Conservation (phyloP, 805 yeast genomes). For the Alloascoidea hylecoeti region DNA sequence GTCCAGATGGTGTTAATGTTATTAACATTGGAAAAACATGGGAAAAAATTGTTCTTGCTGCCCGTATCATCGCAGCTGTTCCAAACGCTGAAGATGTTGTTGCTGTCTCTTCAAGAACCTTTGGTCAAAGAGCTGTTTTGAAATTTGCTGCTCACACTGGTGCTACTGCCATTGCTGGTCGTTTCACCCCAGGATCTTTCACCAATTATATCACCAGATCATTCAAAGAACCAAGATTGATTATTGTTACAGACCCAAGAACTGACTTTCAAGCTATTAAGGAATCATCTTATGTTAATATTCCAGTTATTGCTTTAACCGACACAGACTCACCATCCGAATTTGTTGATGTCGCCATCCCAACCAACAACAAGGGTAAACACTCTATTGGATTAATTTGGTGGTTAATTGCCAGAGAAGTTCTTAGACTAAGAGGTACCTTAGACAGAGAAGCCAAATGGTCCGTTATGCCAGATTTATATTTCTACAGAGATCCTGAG, state of each 20-base stretch:
- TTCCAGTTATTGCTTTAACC: constrained; percentile 97
- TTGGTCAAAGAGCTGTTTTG: constrained; percentile 99
- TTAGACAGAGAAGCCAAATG: constrained; percentile 93
- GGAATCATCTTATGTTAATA: constrained; percentile 99
- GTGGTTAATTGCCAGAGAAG: constrained; percentile 99
- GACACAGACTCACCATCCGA: constrained; percentile 99
- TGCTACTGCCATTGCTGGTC: constrained; percentile 99
- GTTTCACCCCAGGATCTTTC: constrained; percentile 99
- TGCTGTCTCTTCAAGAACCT: constrained; percentile 97
- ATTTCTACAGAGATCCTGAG: constrained; percentile 99
- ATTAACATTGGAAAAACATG: constrained; percentile 98
- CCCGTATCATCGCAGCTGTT: constrained; percentile 98
- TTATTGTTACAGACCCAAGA: constrained; percentile 99
- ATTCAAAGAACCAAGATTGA: constrained; percentile 99
- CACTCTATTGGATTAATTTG: constrained; percentile 99
- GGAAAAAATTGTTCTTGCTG: constrained; percentile 99
- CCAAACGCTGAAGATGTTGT: constrained; percentile 98
- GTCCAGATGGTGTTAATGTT: constrained; percentile 99
- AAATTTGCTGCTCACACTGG: constrained; percentile 99
- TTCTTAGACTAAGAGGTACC: constrained; percentile 96
- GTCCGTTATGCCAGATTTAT: constrained; percentile 99
- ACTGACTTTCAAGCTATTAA: constrained; percentile 99
- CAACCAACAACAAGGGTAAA: constrained; percentile 99
- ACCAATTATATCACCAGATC: constrained; percentile 99
- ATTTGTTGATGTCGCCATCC: constrained; percentile 98